Evolutionary conservation across 352 stramenopile species (phyloP).

Genomic region (Globisporangium radiosum): DNA sequence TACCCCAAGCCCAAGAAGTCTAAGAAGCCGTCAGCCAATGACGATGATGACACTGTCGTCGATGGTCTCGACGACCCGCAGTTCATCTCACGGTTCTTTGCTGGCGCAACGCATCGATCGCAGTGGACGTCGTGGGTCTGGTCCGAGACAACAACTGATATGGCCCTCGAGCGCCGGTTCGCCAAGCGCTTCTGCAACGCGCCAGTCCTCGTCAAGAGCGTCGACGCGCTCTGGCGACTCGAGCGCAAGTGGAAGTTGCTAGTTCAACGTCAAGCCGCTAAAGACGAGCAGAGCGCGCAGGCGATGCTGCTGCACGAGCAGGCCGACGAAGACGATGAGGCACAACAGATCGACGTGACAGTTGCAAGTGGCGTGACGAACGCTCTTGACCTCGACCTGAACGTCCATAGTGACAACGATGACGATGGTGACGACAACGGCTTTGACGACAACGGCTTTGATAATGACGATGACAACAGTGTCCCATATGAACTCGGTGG

Average conservation of each 20-base stretch:
- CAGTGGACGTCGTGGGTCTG: slow-evolving; percentile 76
- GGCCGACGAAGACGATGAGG: slow-evolving; percentile 59
- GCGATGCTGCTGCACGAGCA: slow-evolving; percentile 64
- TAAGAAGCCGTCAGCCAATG: slow-evolving; percentile 25
- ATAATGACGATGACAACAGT: not conserved
- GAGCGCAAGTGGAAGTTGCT: slow-evolving; percentile 65
- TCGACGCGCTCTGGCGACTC: slow-evolving; percentile 47
- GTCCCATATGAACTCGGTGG: not conserved
- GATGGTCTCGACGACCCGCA: slow-evolving; percentile 53
- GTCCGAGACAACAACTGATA: slow-evolving; percentile 39
- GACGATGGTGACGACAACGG: slow-evolving; percentile 27
- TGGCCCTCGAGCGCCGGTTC: slow-evolving; percentile 48
- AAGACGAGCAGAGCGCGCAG: slow-evolving; percentile 51
- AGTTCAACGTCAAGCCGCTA: slow-evolving; percentile 36
- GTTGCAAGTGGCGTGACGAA: slow-evolving; percentile 17
- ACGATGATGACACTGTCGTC: slow-evolving; percentile 28
- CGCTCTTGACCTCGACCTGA: slow-evolving; percentile 28
- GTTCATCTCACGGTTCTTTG: slow-evolving; percentile 64
- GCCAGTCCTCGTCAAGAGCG: slow-evolving; percentile 43
- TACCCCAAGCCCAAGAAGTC: slow-evolving; percentile 50
- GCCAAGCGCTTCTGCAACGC: slow-evolving; percentile 55
- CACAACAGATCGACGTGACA: slow-evolving; percentile 29
- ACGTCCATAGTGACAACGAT: slow-evolving; percentile 11
- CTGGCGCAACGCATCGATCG: slow-evolving; percentile 22
- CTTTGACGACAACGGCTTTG: slow-evolving; percentile 1